Percentiles rank a stretch among this genome's conserved stretches.
Conservation (phyloP, 2,329 filamentous ascomycete genomes). For the Neophaeococcomyces mojaviensis region DNA sequence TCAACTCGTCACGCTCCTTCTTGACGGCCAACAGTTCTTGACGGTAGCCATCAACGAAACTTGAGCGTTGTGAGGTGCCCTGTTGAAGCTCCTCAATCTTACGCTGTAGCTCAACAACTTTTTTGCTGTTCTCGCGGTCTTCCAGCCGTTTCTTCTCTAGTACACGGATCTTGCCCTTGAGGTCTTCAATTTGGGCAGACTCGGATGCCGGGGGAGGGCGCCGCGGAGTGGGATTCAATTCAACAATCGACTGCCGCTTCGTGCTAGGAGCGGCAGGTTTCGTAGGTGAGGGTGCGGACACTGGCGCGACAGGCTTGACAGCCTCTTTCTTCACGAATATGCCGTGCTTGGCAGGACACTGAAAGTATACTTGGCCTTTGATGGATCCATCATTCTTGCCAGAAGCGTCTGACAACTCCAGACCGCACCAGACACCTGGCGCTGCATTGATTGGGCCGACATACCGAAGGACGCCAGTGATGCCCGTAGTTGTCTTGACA, state of each 20-base stretch:
- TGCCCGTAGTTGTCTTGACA: conserved; percentile 68
- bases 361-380: conserved; percentile 79
- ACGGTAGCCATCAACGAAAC: conserved; percentile 58
- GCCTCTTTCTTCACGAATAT: conserved; percentile 79
- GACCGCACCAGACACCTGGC: conserved; percentile 76
- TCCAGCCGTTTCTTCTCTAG: conserved; percentile 82
- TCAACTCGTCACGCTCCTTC: conserved; percentile 62
- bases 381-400: conserved; percentile 95
- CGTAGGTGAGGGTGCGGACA: conserved; percentile 13
- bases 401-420: conserved; percentile 71
- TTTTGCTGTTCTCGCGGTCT: conserved; percentile 76
- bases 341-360: conserved; percentile 62
- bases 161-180: conserved; percentile 79
- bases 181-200: conserved; percentile 55
- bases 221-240: not conserved
- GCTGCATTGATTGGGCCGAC: conserved; percentile 66
- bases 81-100: conserved; percentile 28
- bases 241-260: conserved; percentile 2
- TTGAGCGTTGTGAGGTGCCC: no score
- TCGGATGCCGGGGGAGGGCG: not conserved
- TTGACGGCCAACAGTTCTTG: conserved; percentile 70
- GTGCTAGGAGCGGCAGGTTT: not conserved
- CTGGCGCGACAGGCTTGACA: conserved; percentile 31
- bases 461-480: conserved; percentile 69
- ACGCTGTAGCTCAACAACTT: conserved; percentile 64